Evolutionary conservation across 257 asterid genomes (phyloP).

Genomic region (Scutellaria barbata): DNA sequence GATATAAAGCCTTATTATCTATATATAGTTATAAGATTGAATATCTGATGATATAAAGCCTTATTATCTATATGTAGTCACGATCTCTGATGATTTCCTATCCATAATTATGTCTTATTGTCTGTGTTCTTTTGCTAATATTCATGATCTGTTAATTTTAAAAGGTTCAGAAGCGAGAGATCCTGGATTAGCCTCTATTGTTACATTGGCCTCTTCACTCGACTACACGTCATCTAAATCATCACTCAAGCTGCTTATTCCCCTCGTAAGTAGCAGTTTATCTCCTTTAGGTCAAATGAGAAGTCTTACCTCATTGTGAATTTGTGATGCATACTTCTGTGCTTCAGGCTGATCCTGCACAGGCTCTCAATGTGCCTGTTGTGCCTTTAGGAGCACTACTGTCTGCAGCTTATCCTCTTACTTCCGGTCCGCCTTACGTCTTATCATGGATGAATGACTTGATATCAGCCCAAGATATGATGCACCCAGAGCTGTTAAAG

Average conservation of each 20-base stretch:
- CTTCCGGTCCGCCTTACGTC: constrained; percentile 89
- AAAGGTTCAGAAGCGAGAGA: constrained; percentile 76
- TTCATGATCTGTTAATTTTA: neutral
- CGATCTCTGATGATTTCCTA: constrained; percentile 5
- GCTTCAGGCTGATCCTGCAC: constrained; percentile 97
- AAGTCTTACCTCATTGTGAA: constrained; percentile 21
- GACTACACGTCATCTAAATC: constrained; percentile 91
- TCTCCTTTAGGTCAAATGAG: constrained; percentile 23
- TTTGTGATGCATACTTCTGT: constrained; percentile 22
- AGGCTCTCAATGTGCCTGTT: constrained; percentile 93
- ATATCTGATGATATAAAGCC: constrained; percentile 13
- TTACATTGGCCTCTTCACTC: constrained; percentile 93
- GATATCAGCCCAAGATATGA: constrained; percentile 95
- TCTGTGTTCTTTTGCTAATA: constrained; percentile 7
- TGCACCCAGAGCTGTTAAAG: constrained; percentile 92
- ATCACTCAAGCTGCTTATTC: constrained; percentile 73
- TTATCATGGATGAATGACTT: constrained; percentile 86
- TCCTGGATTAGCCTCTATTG: constrained; percentile 81
- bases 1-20: constrained; percentile 14
- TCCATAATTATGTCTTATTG: neutral
- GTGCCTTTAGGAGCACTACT: constrained; percentile 93
- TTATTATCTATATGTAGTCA: constrained; percentile 13
- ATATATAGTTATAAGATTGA: constrained; percentile 17
- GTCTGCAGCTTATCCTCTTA: constrained; percentile 90
- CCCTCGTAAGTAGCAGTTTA: constrained; percentile 70